Conservation (phyloP, 495 filamentous ascomycete genomes). For the Clohesyomyces aquaticus region DNA sequence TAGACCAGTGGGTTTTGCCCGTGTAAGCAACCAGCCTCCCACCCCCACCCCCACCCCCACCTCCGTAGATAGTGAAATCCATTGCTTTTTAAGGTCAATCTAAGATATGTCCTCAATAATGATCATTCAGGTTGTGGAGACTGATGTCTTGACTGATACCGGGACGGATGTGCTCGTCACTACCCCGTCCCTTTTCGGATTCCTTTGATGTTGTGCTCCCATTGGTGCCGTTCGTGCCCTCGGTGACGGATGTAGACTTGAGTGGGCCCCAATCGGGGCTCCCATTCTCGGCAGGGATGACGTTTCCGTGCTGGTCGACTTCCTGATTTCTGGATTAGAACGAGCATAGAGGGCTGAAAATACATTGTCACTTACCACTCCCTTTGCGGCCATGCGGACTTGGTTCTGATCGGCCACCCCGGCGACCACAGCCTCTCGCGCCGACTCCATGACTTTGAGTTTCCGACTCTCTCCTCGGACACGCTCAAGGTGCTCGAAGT, state of each 20-base stretch:
- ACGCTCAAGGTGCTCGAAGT: slow-evolving; percentile 83
- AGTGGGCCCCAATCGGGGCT: slow-evolving; percentile 29
- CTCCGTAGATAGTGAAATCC: no score
- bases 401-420: slow-evolving; percentile 67
- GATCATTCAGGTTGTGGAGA: slow-evolving; percentile 49
- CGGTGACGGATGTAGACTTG: slow-evolving; percentile 21
- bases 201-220: slow-evolving; percentile 5
- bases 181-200: slow-evolving; percentile 4
- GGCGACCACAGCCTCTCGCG: slow-evolving; percentile 68
- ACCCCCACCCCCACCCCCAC: no score
- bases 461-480: slow-evolving; percentile 74
- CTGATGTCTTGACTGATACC: slow-evolving; percentile 44
- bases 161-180: slow-evolving; percentile 2
- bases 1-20: no score
- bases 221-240: slow-evolving; percentile 8
- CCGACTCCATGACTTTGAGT: slow-evolving; percentile 69
- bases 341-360: no score
- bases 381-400: slow-evolving; percentile 65
- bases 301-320: slow-evolving; percentile 59
- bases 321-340: no score
- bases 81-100: no score
- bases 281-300: slow-evolving; percentile 51
- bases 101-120: slow-evolving; percentile 12
- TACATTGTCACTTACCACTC: slow-evolving; percentile 53
- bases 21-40: no score